Percentiles rank a stretch among this genome's conserved stretches.
phyloP scores from a whole-genome alignment of 2,329 filamentous ascomycete species.

The Penicillium sp. region DNA sequence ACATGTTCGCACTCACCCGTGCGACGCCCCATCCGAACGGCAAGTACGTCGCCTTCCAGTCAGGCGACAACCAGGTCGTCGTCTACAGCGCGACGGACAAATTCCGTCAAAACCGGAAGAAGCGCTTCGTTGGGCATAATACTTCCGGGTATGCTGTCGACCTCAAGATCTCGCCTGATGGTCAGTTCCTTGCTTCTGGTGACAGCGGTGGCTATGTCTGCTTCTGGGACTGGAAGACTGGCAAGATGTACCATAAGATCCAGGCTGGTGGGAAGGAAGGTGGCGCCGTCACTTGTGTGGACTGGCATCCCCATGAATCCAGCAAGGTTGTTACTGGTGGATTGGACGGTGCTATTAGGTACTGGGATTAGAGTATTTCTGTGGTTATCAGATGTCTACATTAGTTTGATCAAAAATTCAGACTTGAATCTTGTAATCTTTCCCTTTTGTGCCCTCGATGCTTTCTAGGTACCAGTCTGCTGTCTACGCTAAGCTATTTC shows the following conservation, averaged over 20 bases:
- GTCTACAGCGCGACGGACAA: conserved; percentile 94
- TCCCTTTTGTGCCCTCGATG: neutral
- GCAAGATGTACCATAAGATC: conserved; percentile 98
- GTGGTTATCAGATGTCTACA: conserved; percentile 7
- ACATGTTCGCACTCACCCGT: conserved; percentile 95
- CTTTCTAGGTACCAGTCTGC: neutral
- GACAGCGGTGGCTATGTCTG: conserved; percentile 86
- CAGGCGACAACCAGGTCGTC: conserved; percentile 91
- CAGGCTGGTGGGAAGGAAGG: conserved; percentile 67
- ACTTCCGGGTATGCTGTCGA: conserved; percentile 93
- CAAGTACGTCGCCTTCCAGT: conserved; percentile 93
- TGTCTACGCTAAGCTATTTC: neutral
- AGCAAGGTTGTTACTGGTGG: conserved; percentile 91
- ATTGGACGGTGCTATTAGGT: conserved; percentile 80
- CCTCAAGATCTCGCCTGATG: conserved; percentile 82
- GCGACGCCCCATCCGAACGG: conserved; percentile 80
- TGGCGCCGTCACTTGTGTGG: conserved; percentile 76
- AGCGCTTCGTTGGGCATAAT: conserved; percentile 93
- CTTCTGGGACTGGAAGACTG: conserved; percentile 99
- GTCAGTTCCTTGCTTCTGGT: conserved; percentile 82
- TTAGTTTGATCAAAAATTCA: conserved; percentile 4
- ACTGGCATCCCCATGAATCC: conserved; percentile 97
- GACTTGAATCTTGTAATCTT: neutral
- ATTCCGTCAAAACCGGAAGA: conserved; percentile 96
- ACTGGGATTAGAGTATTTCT: conserved; percentile 72